phyloP scores from a whole-genome alignment of 1,284 basidiomycete species.

The Cutaneotrichosporon cavernicola region DNA sequence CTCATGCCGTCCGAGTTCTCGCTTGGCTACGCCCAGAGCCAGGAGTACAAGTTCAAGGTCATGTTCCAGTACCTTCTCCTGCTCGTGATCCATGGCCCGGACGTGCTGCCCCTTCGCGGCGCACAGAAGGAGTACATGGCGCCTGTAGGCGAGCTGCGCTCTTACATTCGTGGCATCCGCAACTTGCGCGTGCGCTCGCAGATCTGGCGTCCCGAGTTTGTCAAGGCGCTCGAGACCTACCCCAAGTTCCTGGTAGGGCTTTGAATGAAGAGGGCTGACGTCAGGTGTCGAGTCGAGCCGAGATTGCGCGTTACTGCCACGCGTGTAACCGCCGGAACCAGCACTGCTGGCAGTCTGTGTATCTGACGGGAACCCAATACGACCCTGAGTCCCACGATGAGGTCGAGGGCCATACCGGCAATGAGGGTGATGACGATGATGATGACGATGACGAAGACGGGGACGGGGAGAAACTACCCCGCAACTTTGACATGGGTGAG shows the following conservation, averaged over 20 bases:
- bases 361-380: conserved; percentile 7
- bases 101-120: conserved; percentile 30
- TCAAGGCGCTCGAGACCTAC: conserved; percentile 62
- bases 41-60: conserved; percentile 56
- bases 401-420: neutral
- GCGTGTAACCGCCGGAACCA: conserved; percentile 18
- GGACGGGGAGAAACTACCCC: neutral
- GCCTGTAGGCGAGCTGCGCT: conserved; percentile 6
- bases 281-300: neutral
- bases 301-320: conserved; percentile 13
- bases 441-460: neutral
- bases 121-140: conserved; percentile 35
- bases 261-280: neutral
- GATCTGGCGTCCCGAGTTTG: conserved; percentile 71
- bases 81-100: conserved; percentile 60
- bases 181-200: conserved; percentile 65
- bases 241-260: conserved; percentile 61
- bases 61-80: conserved; percentile 82
- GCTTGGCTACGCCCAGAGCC: conserved; percentile 65
- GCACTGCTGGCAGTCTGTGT: conserved; percentile 1
- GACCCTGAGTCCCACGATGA: conserved; percentile 4
- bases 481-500: conserved; percentile 11
- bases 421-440: neutral
- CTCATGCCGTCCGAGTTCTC: conserved; percentile 72
- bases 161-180: neutral